Evolutionary conservation across 352 stramenopile species (phyloP).

Genomic region (Phytophthora idaei): DNA sequence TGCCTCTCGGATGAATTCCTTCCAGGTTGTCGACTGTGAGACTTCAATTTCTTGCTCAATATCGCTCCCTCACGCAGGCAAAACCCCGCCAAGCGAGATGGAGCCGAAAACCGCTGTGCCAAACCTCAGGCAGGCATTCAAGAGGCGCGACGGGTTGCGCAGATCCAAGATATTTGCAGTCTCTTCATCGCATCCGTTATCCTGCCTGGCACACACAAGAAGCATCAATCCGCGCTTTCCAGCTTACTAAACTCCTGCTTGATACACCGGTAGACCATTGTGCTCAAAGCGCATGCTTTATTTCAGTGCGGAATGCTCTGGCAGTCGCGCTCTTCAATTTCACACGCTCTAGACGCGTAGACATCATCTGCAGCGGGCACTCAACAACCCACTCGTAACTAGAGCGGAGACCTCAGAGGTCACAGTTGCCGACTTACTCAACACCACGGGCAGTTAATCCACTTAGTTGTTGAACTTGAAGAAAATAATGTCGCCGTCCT

Average conservation of each 20-base stretch:
- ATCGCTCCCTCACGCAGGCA: not conserved
- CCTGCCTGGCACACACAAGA: slow-evolving; percentile 15
- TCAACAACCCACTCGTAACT: slow-evolving; percentile 91
- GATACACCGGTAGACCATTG: slow-evolving; percentile 19
- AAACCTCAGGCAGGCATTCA: slow-evolving; percentile 13
- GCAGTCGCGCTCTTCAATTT: slow-evolving; percentile 25
- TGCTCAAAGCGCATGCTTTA: slow-evolving; percentile 43
- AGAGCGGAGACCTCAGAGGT: slow-evolving; percentile 4
- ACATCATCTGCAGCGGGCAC: slow-evolving; percentile 94
- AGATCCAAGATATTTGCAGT: slow-evolving; percentile 30
- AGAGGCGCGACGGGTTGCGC: slow-evolving; percentile 35
- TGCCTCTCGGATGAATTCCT: slow-evolving; percentile 6
- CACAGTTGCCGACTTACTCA: slow-evolving; percentile 23
- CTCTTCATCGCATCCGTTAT: slow-evolving; percentile 28
- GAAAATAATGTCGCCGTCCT: slow-evolving; percentile 91
- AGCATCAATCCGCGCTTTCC: slow-evolving; percentile 1
- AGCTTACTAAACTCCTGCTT: slow-evolving; percentile 5
- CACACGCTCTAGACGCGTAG: slow-evolving; percentile 31
- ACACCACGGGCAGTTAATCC: slow-evolving; percentile 20
- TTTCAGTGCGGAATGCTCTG: slow-evolving; percentile 29
- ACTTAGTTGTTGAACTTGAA: slow-evolving; percentile 94
- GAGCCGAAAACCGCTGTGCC: not conserved
- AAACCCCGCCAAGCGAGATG: not conserved
- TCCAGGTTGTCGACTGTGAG: not conserved
- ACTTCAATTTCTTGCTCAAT: not conserved